Percentiles rank a stretch among this genome's conserved stretches.
Evolutionary conservation across 2,329 filamentous ascomycete genomes (phyloP).

Genomic region (Aspergillus pseudotamarii): DNA sequence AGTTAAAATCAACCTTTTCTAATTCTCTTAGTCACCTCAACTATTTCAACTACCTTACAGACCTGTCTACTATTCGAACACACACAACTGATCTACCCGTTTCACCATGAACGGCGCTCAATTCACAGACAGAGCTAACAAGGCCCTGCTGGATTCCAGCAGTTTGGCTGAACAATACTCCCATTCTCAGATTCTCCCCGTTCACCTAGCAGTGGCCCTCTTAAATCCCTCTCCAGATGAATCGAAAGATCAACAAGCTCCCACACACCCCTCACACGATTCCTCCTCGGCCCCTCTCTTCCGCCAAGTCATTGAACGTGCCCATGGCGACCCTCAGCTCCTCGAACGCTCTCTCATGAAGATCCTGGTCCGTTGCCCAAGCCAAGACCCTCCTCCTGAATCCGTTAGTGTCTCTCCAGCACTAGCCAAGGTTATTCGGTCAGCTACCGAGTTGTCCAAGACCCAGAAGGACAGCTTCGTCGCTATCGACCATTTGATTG

Average conservation of each 20-base stretch:
- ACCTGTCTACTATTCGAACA: neutral
- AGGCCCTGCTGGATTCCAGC: slow-evolving; percentile 87
- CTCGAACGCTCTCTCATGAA: slow-evolving; percentile 92
- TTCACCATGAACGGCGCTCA: slow-evolving; percentile 54
- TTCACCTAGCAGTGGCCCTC: slow-evolving; percentile 74
- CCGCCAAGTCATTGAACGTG: slow-evolving; percentile 89
- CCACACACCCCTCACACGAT: slow-evolving; percentile 66
- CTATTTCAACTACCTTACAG: slow-evolving; percentile 5
- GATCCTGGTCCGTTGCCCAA: slow-evolving; percentile 83
- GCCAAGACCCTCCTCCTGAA: slow-evolving; percentile 93
- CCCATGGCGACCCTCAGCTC: slow-evolving; percentile 86
- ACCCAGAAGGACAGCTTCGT: slow-evolving; percentile 97
- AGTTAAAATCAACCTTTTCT: neutral
- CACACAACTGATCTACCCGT: slow-evolving; percentile 5
- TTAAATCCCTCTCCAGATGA: slow-evolving; percentile 53
- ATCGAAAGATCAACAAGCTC: slow-evolving; percentile 77
- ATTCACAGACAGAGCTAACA: slow-evolving; percentile 90
- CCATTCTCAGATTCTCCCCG: slow-evolving; percentile 85
- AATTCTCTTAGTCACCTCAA: neutral
- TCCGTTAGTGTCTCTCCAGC: slow-evolving; percentile 78
- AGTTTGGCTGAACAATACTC: slow-evolving; percentile 83
- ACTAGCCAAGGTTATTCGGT: slow-evolving; percentile 79
- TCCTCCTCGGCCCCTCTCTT: slow-evolving; percentile 74
- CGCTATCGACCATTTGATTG: slow-evolving; percentile 92
- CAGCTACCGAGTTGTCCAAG: slow-evolving; percentile 87